Evolutionary conservation across 2,329 filamentous ascomycete genomes (phyloP).

Genomic region (Nectriaceae sp.): DNA sequence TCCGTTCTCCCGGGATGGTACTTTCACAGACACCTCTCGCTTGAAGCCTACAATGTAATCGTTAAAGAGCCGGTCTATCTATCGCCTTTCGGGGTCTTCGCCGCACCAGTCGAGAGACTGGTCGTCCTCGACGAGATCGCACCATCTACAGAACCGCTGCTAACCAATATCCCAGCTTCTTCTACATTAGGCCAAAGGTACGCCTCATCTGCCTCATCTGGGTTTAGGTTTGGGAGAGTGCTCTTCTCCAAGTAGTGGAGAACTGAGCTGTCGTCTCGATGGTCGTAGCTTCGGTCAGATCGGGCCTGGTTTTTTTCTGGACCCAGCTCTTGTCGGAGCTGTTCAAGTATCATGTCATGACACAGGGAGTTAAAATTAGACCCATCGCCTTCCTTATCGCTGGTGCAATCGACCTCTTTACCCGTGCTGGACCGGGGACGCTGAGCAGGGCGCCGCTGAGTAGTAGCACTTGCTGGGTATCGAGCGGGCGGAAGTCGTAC

Average conservation of each 20-base stretch:
- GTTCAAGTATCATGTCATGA: neutral
- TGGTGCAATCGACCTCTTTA: neutral
- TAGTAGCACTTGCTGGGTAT: neutral
- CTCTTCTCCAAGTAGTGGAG: neutral
- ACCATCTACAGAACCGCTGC: neutral
- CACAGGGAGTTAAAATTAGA: neutral
- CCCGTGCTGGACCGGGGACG: neutral
- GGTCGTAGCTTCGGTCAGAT: neutral
- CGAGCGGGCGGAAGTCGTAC: no score
- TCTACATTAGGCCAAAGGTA: neutral
- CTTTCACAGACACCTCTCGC: neutral
- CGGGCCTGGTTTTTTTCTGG: neutral
- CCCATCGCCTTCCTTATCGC: neutral
- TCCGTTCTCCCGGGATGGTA: neutral
- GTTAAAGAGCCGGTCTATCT: neutral
- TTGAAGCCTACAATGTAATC: neutral
- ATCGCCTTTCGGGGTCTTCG: neutral
- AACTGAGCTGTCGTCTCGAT: neutral
- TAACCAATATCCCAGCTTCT: neutral
- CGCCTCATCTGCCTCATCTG: neutral
- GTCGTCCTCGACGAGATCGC: neutral
- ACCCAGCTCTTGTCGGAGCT: neutral
- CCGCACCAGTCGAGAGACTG: neutral
- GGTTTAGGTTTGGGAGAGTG: neutral
- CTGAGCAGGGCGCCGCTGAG: neutral